phyloP scores from a whole-genome alignment of 192 early-diverging fungal genomes.

The Coemansia sp. region DNA sequence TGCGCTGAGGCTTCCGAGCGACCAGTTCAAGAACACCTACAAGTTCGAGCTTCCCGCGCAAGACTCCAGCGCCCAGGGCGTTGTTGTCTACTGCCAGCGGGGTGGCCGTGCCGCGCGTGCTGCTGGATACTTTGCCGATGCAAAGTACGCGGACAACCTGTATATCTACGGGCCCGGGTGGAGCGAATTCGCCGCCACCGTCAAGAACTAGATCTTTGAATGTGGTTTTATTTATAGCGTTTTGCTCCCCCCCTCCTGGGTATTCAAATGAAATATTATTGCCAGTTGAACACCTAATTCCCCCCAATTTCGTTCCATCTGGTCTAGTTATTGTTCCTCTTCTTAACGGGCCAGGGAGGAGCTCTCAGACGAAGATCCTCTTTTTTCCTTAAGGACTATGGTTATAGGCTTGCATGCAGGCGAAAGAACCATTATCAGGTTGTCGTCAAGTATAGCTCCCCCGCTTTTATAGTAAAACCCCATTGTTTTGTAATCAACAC shows the following conservation, averaged over 20 bases:
- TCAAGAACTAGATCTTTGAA: neutral
- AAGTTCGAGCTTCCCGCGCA: conserved; percentile 18
- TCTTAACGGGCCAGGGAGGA: too few relatives aligned
- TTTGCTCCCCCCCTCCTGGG: too few relatives aligned
- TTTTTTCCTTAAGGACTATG: neutral
- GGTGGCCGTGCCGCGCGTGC: conserved; percentile 28
- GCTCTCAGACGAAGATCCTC: too few relatives aligned
- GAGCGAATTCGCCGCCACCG: conserved; percentile 15
- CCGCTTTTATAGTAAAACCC: neutral
- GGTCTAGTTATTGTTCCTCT: too few relatives aligned
- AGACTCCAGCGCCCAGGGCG: conserved; percentile 6
- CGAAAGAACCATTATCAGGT: neutral
- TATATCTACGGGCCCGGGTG: conserved; percentile 34
- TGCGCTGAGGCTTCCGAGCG: conserved; percentile 17
- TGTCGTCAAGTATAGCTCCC: neutral
- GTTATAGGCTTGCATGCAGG: neutral
- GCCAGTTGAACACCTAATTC: too few relatives aligned
- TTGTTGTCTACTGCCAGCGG: conserved; percentile 31
- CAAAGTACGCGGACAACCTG: conserved; percentile 22
- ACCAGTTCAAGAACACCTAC: conserved; percentile 21
- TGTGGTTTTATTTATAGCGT: too few relatives aligned
- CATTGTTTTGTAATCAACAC: neutral
- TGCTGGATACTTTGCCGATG: conserved; percentile 5
- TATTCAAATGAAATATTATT: too few relatives aligned
- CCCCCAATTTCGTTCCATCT: too few relatives aligned